Evolutionary conservation across 176 grass and related monocot genomes (phyloP), one percentile per base, ranked within the genome.

Genomic region (Thinopyrum elongatum): DNA sequence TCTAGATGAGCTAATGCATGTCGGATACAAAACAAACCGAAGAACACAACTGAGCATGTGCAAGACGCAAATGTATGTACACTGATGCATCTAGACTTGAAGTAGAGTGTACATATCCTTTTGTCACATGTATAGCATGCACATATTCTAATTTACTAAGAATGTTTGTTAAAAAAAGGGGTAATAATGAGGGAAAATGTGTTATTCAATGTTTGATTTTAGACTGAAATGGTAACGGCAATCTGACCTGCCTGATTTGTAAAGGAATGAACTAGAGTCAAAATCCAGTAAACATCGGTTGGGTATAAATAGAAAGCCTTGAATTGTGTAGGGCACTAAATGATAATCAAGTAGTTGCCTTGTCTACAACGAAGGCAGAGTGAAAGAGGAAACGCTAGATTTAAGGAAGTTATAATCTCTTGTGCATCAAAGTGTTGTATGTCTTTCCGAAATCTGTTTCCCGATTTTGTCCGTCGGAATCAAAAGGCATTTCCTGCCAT

Each of bases 381-480:
- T n/a, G 44, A 47, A 74, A 13, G 26, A 75, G 39, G 66, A 80
- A 67, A 74, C 44, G 22, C 16, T 11, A 60, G 9, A 44, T 75
- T 80, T 68, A 75, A 67, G 68, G 60, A 21, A 81, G 55, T 41
- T 3, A 81, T 5, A 76, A 79, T 78, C 33, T 83, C 65, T 51
- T 70, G 1, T 17, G 1, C 33, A 51, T 59, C 64, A 53, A 53
- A 53, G 49, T 53, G 5, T 19, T 53, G 16, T 53, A 57, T 10
- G 33, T 31, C 15, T 66, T n/a, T n/a, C n/a, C n/a, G 42, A 67
- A 60, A 47, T 28, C 3, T 19, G 38, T 19, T 33, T 14, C 39
- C 39, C 8, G 21, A 36, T 65, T 84, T 5, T 2, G 44, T 58
- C 26, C 28, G 53, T 49, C 15, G 1, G 11, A 16, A 83, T 65